Conservation (phyloP, 352 stramenopile species). For the Phytophthora litchii region DNA sequence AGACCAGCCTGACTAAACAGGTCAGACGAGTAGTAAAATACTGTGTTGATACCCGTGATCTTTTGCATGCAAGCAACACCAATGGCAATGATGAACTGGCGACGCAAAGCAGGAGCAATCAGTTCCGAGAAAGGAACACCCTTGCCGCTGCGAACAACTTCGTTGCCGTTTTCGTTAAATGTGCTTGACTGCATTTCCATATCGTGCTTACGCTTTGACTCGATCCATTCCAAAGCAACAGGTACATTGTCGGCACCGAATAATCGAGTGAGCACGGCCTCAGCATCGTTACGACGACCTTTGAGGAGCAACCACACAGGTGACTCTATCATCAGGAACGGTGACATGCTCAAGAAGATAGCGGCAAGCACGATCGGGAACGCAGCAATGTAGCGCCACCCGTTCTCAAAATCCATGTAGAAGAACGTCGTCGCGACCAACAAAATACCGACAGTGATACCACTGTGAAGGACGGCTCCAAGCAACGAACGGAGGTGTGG, state of each 20-base stretch:
- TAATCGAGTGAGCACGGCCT: slow-evolving; percentile 37
- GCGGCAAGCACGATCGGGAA: slow-evolving; percentile 59
- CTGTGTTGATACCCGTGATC: slow-evolving; percentile 60
- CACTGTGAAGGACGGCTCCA: slow-evolving; percentile 42
- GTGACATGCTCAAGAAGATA: slow-evolving; percentile 50
- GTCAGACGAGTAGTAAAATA: slow-evolving; percentile 62
- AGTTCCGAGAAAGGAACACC: slow-evolving; percentile 36
- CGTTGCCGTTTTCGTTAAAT: slow-evolving; percentile 34
- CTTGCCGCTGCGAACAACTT: slow-evolving; percentile 37
- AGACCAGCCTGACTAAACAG: slow-evolving; percentile 46
- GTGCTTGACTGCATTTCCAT: slow-evolving; percentile 39
- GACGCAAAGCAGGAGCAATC: slow-evolving; percentile 29
- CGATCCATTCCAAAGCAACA: slow-evolving; percentile 43
- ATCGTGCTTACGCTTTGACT: slow-evolving; percentile 43
- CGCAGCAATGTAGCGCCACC: slow-evolving; percentile 65
- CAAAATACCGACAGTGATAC: slow-evolving; percentile 49
- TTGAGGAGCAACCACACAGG: slow-evolving; percentile 57
- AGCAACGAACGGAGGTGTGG: slow-evolving; percentile 46
- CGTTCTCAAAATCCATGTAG: slow-evolving; percentile 52
- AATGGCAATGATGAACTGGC: slow-evolving; percentile 48
- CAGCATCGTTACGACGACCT: slow-evolving; percentile 35
- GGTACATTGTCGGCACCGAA: slow-evolving; percentile 47
- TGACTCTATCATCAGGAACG: slow-evolving; percentile 57
- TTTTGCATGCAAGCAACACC: slow-evolving; percentile 45
- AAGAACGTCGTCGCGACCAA: slow-evolving; percentile 58